These are phyloP conservation scores for Emmonsiellopsis sp. DNA, from an alignment of 2,329 filamentous ascomycete species.

Conservation along the genomic window DNA sequence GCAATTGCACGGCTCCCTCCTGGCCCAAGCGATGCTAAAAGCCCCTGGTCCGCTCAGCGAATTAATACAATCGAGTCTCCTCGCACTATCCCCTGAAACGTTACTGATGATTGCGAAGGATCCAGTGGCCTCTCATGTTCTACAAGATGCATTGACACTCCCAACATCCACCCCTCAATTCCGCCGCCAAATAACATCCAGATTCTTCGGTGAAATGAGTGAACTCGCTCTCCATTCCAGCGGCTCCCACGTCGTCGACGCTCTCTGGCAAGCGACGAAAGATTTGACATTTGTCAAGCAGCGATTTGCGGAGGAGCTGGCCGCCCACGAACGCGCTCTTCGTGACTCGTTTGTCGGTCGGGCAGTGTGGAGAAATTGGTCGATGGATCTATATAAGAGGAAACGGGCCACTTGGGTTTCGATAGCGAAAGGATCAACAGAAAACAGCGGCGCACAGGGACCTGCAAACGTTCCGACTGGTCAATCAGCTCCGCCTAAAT, in stretches of 20 bases:
- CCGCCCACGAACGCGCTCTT: constrained; percentile 48
- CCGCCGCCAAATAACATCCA: constrained; percentile 53
- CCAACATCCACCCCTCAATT: constrained; percentile 45
- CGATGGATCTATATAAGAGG: constrained; percentile 61
- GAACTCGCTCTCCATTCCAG: constrained; percentile 52
- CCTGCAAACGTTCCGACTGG: constrained; percentile 11
- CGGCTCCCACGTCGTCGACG: constrained; percentile 59
- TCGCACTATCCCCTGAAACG: constrained; percentile 46
- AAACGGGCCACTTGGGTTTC: constrained; percentile 54
- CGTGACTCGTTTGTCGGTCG: constrained; percentile 57
- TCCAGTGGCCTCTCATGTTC: constrained; percentile 48
- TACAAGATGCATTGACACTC: constrained; percentile 53
- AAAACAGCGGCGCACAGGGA: constrained; percentile 9
- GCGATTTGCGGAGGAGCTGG: constrained; percentile 54
- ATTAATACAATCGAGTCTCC: constrained; percentile 63
- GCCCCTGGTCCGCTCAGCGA: constrained; percentile 60
- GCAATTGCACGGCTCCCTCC: constrained; percentile 72
- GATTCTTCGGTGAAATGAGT: constrained; percentile 52
- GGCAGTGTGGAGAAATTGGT: constrained; percentile 66
- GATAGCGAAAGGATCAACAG: constrained; percentile 45
- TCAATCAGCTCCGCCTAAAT: constrained; percentile 32
- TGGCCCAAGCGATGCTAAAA: constrained; percentile 69
- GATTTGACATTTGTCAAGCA: constrained; percentile 59
- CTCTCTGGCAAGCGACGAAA: constrained; percentile 54
- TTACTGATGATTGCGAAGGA: constrained; percentile 59